These are phyloP conservation scores for Circinella umbellata DNA, from an alignment of 371 early-diverging fungal genomes.

Conservation along the genomic window DNA sequence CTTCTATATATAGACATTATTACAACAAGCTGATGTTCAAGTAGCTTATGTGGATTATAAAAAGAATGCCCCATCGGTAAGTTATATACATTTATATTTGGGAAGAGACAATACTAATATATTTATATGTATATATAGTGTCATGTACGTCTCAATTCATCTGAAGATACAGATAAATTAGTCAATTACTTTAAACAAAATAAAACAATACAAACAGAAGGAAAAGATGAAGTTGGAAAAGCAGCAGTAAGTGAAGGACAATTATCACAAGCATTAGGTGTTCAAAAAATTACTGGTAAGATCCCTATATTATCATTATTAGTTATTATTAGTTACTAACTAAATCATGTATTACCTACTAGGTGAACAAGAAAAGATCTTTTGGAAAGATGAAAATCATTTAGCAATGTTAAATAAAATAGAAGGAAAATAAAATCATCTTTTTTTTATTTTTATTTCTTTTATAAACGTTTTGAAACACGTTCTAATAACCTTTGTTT, in stretches of 20 bases:
- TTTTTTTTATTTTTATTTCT: background rate
- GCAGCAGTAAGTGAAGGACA: background rate
- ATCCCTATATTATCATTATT: no score
- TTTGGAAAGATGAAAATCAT: conserved; percentile 22
- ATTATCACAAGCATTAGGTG: conserved; percentile 14
- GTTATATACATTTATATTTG: background rate
- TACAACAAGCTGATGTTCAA: conserved; percentile 35
- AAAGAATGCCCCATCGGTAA: conserved; percentile 29
- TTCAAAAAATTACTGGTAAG: conserved; percentile 19
- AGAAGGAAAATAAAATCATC: no score
- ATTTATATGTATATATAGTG: conserved; percentile 13
- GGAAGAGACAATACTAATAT: background rate
- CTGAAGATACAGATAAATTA: conserved; percentile 32
- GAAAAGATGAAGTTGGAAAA: conserved; percentile 32
- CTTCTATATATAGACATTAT: conserved; percentile 12
- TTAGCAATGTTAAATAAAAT: no score
- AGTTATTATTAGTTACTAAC: no score
- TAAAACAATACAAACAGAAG: conserved; percentile 26
- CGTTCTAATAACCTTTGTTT: conserved; percentile 34
- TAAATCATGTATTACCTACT: background rate
- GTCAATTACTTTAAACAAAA: conserved; percentile 30
- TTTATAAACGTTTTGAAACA: conserved; percentile 11
- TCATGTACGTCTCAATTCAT: conserved; percentile 33
- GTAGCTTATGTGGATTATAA: conserved; percentile 40
- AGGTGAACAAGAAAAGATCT: conserved; percentile 24